phyloP scores from a whole-genome alignment of 2,329 filamentous ascomycete genomes.

The Fusarium graminum region DNA sequence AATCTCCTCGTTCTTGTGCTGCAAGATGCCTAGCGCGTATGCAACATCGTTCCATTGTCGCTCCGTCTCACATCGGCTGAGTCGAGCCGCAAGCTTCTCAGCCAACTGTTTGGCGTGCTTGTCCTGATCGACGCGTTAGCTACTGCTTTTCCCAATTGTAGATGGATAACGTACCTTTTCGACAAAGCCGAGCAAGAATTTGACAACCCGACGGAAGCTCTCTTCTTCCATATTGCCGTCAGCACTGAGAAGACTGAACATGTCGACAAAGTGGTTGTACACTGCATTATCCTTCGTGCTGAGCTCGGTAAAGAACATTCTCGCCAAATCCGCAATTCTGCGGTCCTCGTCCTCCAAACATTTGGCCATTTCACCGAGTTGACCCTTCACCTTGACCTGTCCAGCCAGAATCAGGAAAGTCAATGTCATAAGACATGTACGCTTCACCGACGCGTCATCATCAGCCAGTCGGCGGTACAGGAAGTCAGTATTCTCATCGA shows the following conservation, averaged over 20 bases:
- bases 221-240: slow-evolving; percentile 87
- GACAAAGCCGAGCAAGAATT: slow-evolving; percentile 94
- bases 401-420: slow-evolving; percentile 97
- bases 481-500: slow-evolving; percentile 99
- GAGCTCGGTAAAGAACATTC: slow-evolving; percentile 99
- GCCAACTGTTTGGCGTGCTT: slow-evolving; percentile 96
- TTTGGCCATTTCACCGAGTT: slow-evolving; percentile 98
- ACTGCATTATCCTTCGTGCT: slow-evolving; percentile 99
- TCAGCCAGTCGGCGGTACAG: slow-evolving; percentile 94
- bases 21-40: slow-evolving; percentile 87
- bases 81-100: slow-evolving; percentile 88
- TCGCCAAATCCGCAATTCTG: slow-evolving; percentile 89
- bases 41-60: slow-evolving; percentile 98
- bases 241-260: slow-evolving; percentile 93
- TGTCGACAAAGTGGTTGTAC: slow-evolving; percentile 99
- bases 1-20: slow-evolving; percentile 94
- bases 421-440: slow-evolving; percentile 97
- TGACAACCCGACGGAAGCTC: slow-evolving; percentile 85
- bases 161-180: slow-evolving; percentile 79
- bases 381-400: slow-evolving; percentile 99
- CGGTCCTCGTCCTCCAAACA: slow-evolving; percentile 97
- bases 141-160: background rate
- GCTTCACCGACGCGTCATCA: slow-evolving; percentile 88
- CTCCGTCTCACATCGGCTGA: slow-evolving; percentile 89
- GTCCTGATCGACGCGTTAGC: slow-evolving; percentile 69